Conservation (phyloP, 345 rosid species). For the Streptanthus diversifolius region DNA sequence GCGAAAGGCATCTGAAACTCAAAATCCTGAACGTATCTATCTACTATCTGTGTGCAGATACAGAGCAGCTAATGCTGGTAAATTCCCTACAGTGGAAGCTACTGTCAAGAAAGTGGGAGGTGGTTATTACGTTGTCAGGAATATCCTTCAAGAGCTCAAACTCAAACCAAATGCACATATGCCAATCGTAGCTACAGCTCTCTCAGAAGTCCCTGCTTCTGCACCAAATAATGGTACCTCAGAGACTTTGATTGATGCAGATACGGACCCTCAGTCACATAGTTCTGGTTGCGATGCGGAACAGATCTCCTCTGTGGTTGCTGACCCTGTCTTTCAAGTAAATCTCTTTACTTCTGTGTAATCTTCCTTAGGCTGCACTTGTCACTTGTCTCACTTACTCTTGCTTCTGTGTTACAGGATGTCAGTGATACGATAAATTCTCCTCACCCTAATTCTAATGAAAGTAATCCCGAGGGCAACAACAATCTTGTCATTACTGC, state of each 20-base stretch:
- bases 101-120: slow-evolving; percentile 26
- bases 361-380: background rate
- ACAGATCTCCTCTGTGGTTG: background rate
- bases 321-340: slow-evolving; percentile 3
- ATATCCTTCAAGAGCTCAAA: slow-evolving; percentile 26
- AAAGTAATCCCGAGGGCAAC: background rate
- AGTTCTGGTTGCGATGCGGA: background rate
- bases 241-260: background rate
- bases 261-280: background rate
- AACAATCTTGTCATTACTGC: background rate
- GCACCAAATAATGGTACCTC: background rate
- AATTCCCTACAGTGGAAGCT: background rate
- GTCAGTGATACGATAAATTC: background rate
- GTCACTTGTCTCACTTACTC: background rate
- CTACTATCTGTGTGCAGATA: slow-evolving; percentile 13
- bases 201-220: slow-evolving; percentile 11
- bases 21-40: background rate
- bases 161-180: background rate
- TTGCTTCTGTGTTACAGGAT: slow-evolving; percentile 10
- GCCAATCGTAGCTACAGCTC: slow-evolving; percentile 8
- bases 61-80: slow-evolving; percentile 30
- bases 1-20: background rate
- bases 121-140: background rate
- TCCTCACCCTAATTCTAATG: background rate
- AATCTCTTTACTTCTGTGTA: background rate